These are phyloP conservation scores for Epipyxis sp. DNA, from an alignment of 108 stramenopile species.

Conservation along the genomic window DNA sequence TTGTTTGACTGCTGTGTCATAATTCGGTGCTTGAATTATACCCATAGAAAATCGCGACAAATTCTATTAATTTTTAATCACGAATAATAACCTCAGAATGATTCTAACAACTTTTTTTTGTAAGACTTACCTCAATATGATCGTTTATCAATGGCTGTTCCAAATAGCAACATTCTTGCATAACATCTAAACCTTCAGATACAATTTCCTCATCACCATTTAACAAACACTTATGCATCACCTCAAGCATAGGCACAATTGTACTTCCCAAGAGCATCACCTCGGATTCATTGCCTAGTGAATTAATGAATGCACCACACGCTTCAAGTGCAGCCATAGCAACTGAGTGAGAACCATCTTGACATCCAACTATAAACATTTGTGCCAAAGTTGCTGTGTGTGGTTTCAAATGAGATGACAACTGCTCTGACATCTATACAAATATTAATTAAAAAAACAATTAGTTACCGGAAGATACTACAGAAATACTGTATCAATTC, in stretches of 20 bases:
- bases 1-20: conserved; percentile 42
- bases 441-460: conserved; percentile 54
- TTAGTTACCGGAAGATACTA: not conserved
- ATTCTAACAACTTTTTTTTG: not conserved
- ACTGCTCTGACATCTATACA: conserved; percentile 84
- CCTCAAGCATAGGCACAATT: conserved; percentile 44
- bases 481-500: not conserved
- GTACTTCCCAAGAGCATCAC: conserved; percentile 45
- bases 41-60: conserved; percentile 30
- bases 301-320: conserved; percentile 35
- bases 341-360: conserved; percentile 49
- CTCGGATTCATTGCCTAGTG: conserved; percentile 41
- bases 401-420: conserved; percentile 70
- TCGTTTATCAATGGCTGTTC: conserved; percentile 50
- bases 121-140: not conserved
- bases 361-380: conserved; percentile 69
- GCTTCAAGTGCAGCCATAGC: conserved; percentile 45
- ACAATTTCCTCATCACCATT: conserved; percentile 57
- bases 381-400: conserved; percentile 69
- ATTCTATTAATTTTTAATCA: conserved; percentile 39
- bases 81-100: conserved; percentile 64
- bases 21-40: conserved; percentile 40
- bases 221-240: conserved; percentile 44
- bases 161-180: conserved; percentile 42
- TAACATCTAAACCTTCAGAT: conserved; percentile 70